These are phyloP conservation scores for Arachnomyces sp. DNA, from an alignment of 2,329 filamentous ascomycete species.

Conservation along the genomic window DNA sequence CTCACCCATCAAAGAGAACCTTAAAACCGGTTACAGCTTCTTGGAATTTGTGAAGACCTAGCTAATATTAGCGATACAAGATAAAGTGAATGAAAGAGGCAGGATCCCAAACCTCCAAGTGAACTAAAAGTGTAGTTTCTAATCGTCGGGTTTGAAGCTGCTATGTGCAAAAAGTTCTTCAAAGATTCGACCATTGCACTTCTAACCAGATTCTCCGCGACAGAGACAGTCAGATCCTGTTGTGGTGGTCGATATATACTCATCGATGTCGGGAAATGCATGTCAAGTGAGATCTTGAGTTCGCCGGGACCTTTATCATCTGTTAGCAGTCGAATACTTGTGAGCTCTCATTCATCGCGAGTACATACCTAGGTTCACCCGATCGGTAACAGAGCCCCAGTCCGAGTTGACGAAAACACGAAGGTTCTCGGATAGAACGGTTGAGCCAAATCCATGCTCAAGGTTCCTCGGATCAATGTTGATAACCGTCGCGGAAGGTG, in stretches of 20 bases:
- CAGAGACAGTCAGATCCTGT: slow-evolving; percentile 65
- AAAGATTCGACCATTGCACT: slow-evolving; percentile 57
- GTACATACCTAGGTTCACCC: slow-evolving; percentile 60
- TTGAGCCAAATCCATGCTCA: slow-evolving; percentile 52
- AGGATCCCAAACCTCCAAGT: slow-evolving; percentile 33
- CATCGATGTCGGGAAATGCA: slow-evolving; percentile 53
- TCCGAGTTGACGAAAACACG: slow-evolving; percentile 68
- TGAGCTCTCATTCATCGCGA: neutral
- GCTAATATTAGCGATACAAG: slow-evolving; percentile 14
- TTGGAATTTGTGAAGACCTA: slow-evolving; percentile 71
- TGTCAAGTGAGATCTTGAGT: slow-evolving; percentile 57
- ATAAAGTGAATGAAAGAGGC: neutral
- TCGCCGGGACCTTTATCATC: slow-evolving; percentile 53
- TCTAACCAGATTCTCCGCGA: slow-evolving; percentile 58
- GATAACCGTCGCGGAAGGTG: slow-evolving; percentile 47
- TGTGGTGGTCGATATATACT: slow-evolving; percentile 65
- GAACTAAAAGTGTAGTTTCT: slow-evolving; percentile 63
- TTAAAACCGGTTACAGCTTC: slow-evolving; percentile 69
- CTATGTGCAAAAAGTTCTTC: slow-evolving; percentile 51
- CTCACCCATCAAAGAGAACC: slow-evolving; percentile 60
- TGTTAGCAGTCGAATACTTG: slow-evolving; percentile 11
- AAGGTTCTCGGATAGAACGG: slow-evolving; percentile 67
- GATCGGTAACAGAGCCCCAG: slow-evolving; percentile 70
- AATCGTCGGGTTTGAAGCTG: slow-evolving; percentile 54
- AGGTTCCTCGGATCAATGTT: slow-evolving; percentile 55